phyloP scores from a whole-genome alignment of 2,329 filamentous ascomycete genomes.

The Botrytis sinoallii region DNA sequence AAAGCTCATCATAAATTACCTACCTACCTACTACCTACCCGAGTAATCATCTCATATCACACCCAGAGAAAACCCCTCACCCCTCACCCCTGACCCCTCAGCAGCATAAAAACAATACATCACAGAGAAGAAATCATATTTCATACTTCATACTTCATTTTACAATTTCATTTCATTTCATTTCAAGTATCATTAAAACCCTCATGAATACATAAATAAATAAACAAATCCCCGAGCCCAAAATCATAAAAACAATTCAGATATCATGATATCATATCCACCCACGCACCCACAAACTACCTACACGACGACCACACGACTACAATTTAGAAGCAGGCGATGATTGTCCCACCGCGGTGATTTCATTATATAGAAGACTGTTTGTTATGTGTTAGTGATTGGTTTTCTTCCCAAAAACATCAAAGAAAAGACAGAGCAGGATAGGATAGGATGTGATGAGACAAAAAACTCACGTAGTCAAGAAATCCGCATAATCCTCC shows the following conservation, averaged over 20 bases:
- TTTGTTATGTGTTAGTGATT: conserved; percentile 3
- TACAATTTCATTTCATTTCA: background rate
- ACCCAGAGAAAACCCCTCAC: no score
- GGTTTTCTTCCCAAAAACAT: background rate
- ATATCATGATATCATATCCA: background rate
- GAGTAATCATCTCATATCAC: no score
- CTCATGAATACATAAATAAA: background rate
- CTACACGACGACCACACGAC: background rate
- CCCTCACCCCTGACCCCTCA: no score
- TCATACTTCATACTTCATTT: background rate
- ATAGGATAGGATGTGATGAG: background rate
- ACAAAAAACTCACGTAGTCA: conserved; percentile 66
- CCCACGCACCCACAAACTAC: background rate
- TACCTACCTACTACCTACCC: no score
- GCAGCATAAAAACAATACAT: no score
- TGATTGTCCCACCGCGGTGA: conserved; percentile 63
- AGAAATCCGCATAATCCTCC: conserved; percentile 95
- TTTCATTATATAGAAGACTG: conserved; percentile 83
- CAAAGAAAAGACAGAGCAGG: no score
- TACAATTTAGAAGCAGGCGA: conserved; percentile 38
- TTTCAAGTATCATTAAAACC: background rate
- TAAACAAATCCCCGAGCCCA: background rate
- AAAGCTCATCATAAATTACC: no score
- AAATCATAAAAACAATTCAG: background rate
- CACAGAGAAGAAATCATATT: no score